These are phyloP conservation scores for Penicillium longicatenatum DNA, from an alignment of 495 filamentous ascomycete genomes.

Conservation along the genomic window DNA sequence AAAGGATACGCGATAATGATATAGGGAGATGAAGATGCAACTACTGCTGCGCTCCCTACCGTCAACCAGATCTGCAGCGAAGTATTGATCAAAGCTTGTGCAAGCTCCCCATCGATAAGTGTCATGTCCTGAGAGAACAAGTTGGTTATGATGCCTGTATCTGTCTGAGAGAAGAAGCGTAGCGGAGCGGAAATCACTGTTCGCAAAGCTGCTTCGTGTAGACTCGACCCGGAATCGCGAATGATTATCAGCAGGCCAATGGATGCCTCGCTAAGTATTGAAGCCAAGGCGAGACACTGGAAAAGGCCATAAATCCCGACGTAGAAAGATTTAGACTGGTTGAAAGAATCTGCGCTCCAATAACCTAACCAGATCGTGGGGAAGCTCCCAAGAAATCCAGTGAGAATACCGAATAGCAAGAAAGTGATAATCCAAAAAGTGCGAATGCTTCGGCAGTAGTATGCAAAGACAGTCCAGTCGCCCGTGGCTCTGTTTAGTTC, in stretches of 20 bases:
- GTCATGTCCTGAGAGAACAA: neutral
- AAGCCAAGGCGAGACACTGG: neutral
- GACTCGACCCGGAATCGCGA: neutral
- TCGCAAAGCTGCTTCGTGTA: neutral
- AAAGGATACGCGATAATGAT: neutral
- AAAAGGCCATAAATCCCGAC: neutral
- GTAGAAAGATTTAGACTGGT: neutral
- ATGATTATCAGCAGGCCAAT: neutral
- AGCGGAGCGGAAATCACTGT: neutral
- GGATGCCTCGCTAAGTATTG: neutral
- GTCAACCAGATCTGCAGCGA: neutral
- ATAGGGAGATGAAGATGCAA: neutral
- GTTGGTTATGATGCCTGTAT: neutral
- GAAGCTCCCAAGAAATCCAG: neutral
- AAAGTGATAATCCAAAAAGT: neutral
- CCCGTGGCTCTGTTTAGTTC: neutral
- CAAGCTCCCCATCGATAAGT: constrained; percentile 3
- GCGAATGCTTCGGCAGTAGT: neutral
- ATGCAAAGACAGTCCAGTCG: neutral
- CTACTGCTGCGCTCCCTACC: neutral
- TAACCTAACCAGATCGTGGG: constrained; percentile 1
- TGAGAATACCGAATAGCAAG: neutral
- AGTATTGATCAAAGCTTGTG: neutral
- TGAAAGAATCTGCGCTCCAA: constrained; percentile 2
- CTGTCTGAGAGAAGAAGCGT: neutral